These are phyloP conservation scores for Quillaja saponaria DNA, from an alignment of 306 rosid species.

Conservation along the genomic window DNA sequence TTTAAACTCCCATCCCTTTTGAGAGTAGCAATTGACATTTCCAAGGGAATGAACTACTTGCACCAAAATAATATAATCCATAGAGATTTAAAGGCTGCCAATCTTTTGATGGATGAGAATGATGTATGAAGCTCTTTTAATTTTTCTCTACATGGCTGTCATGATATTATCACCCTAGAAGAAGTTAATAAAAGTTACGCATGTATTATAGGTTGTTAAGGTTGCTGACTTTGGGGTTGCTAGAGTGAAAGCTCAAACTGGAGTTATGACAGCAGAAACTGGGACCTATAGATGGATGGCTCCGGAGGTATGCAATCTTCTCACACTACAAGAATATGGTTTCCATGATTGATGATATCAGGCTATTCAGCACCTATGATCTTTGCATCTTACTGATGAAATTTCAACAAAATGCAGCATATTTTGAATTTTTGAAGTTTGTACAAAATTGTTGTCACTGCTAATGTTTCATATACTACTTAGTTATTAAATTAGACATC, in stretches of 20 bases:
- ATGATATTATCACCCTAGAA: no score
- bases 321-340: slow-evolving; percentile 17
- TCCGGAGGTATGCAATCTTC: slow-evolving; percentile 68
- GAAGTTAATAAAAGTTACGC: background rate
- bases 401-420: no score
- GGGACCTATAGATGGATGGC: slow-evolving; percentile 99
- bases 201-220: slow-evolving; percentile 72
- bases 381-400: background rate
- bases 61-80: slow-evolving; percentile 94
- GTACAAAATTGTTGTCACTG: no score
- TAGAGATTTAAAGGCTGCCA: slow-evolving; percentile 94
- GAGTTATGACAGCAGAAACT: slow-evolving; percentile 99
- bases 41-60: slow-evolving; percentile 98
- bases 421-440: no score
- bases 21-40: slow-evolving; percentile 83
- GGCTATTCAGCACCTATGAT: slow-evolving; percentile 1
- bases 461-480: background rate
- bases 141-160: background rate
- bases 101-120: slow-evolving; percentile 97
- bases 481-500: background rate
- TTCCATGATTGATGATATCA: slow-evolving; percentile 16
- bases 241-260: slow-evolving; percentile 89
- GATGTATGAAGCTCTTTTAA: slow-evolving; percentile 42
- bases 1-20: slow-evolving; percentile 87
- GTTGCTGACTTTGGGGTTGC: slow-evolving; percentile 99